Base-by-base conservation (phyloP, 129 eudicot genomes). In the Pseudognaphalium luteoalbum region DNA sequence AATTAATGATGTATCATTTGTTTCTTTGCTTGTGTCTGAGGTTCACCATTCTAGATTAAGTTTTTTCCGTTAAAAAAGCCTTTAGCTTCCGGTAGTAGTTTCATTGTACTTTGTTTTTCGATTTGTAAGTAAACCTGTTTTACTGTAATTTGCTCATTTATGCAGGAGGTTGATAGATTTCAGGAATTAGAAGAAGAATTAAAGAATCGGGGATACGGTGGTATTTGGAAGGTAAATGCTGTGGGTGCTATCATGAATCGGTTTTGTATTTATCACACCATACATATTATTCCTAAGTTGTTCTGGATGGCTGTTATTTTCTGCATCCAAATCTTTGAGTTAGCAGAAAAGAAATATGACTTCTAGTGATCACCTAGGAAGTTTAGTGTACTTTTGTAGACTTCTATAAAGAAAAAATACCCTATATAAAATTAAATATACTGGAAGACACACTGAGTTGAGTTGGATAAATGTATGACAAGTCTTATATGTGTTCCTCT, bases 101-200 rank as follows among this genome's bases (percentile, higher is more conserved):
- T 73, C 4, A 10, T 54, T 9, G 33, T 78, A n/a, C 51, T 64
- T 44, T 47, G 22, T 28, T 29, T 37, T 37, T 66, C 12, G n/a
- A 52, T 61, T 39, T 69, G 34, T 9, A 78, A 50, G 76, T 44
- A 41, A 8, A 63, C 39, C 15, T 69, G 57, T 19, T 77, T 35
- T 52, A 71, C 62, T 35, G 14, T 68, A 61, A 25, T 76, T 28
- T 66, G 16, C 63, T 68, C 67, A 4, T 34, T 67, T 68, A 11
- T 76, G 69, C 91, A 93, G 99, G 99, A 95, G 81, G 97, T 95
- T 78, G 99, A 95, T 80, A 89, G 87, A 80, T 95, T 89, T 77
- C 87, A 80, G 37, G 96, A 91, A 30, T 78, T 95, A 8, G 86
- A 89, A 83, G 86, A 85, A 56, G 89, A 81, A 68, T 78, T 95